Percentiles rank a stretch among this genome's conserved stretches.
Conservation (phyloP, 352 stramenopile species). For the Globisporangium nagaii region DNA sequence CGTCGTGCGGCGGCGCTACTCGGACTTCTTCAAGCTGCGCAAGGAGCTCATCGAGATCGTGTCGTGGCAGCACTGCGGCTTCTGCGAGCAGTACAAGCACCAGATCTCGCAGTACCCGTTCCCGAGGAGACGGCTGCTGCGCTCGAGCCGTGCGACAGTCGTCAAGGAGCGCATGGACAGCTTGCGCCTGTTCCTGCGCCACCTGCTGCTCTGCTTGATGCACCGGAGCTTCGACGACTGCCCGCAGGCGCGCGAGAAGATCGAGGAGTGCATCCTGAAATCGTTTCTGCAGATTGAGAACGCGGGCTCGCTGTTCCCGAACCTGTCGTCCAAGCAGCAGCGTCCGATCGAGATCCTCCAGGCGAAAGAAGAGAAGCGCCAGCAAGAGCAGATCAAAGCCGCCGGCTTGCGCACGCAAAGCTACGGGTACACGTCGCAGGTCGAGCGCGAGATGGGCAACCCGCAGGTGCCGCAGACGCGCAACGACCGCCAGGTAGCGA, state of each 20-base stretch:
- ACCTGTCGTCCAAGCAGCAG: slow-evolving; percentile 43
- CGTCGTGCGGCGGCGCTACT: slow-evolving; percentile 75
- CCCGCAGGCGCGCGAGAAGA: slow-evolving; percentile 52
- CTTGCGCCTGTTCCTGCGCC: slow-evolving; percentile 65
- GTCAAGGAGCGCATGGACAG: slow-evolving; percentile 86
- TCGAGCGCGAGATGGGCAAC: slow-evolving; percentile 29
- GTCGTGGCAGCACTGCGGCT: slow-evolving; percentile 67
- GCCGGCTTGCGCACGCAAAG: slow-evolving; percentile 52
- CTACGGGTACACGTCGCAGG: slow-evolving; percentile 27
- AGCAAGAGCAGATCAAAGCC: slow-evolving; percentile 60
- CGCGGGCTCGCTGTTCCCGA: slow-evolving; percentile 42
- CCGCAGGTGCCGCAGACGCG: slow-evolving; percentile 22
- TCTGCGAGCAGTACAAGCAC: slow-evolving; percentile 55
- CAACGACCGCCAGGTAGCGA: slow-evolving; percentile 40
- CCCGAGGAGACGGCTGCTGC: slow-evolving; percentile 63
- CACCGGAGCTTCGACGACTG: slow-evolving; percentile 67
- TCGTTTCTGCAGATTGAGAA: slow-evolving; percentile 77
- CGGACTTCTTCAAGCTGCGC: slow-evolving; percentile 80
- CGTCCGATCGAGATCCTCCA: slow-evolving; percentile 53
- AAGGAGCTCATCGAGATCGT: slow-evolving; percentile 82
- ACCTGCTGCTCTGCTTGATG: slow-evolving; percentile 72
- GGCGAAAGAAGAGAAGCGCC: slow-evolving; percentile 64
- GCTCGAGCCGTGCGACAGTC: slow-evolving; percentile 56
- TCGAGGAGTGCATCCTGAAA: slow-evolving; percentile 67
- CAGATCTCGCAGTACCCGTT: slow-evolving; percentile 79